A percentile compares a stretch with the other conserved stretches of the same genome.
Conservation (phyloP, 768 basidiomycete genomes). For the Lentinula sp. region DNA sequence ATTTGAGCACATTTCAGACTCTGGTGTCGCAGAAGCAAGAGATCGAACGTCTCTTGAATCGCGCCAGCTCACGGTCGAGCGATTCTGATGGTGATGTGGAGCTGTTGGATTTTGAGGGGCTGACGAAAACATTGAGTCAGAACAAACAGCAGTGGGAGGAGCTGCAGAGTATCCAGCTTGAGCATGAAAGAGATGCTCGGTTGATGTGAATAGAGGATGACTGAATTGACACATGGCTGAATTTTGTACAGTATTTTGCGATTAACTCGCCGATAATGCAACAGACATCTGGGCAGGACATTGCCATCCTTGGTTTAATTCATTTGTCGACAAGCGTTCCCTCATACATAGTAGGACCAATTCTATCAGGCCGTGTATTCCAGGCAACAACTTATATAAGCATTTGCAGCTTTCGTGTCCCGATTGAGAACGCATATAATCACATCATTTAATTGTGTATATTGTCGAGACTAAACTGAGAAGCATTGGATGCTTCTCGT, state of each 20-base stretch:
- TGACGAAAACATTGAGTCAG: constrained; percentile 36
- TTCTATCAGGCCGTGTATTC: too few species aligned
- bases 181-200: not conserved
- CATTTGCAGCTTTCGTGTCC: too few species aligned
- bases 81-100: constrained; percentile 54
- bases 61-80: constrained; percentile 26
- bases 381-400: too few species aligned
- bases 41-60: constrained; percentile 46
- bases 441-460: too few species aligned
- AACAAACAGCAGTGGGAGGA: constrained; percentile 47
- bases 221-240: not conserved
- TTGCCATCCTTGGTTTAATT: too few species aligned
- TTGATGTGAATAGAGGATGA: not conserved
- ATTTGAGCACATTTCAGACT: constrained; percentile 40
- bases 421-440: too few species aligned
- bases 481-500: too few species aligned
- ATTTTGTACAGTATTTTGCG: not conserved
- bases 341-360: too few species aligned
- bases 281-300: too few species aligned
- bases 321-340: too few species aligned
- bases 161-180: constrained; percentile 38
- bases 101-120: constrained; percentile 47
- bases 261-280: too few species aligned
- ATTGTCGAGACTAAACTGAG: too few species aligned
- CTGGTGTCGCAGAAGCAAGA: constrained; percentile 45